Percentiles rank a stretch among this genome's conserved stretches.
phyloP scores from a whole-genome alignment of 192 early-diverging fungal species.

The Mycoemilia scoparia region DNA sequence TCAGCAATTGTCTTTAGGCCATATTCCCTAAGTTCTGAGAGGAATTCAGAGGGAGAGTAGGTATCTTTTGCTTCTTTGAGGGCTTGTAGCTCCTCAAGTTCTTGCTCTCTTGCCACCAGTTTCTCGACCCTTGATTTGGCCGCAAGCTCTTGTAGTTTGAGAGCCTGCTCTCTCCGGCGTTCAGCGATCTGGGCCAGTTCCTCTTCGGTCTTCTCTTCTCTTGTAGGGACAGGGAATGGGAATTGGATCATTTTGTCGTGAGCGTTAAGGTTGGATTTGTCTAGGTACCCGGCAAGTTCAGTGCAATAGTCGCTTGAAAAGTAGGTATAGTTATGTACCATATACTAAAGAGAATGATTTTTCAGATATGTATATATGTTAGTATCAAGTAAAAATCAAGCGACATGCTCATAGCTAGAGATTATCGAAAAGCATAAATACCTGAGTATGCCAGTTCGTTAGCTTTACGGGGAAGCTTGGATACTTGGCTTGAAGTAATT shows the following conservation, averaged over 20 bases:
- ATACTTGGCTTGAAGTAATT: slow-evolving; percentile 80
- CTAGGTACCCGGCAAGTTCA: slow-evolving; percentile 42
- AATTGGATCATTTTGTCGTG: slow-evolving; percentile 66
- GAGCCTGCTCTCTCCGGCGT: slow-evolving; percentile 48
- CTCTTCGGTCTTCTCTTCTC: slow-evolving; percentile 63
- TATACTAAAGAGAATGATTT: too few species aligned
- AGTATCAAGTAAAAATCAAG: neutral
- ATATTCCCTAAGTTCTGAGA: slow-evolving; percentile 31
- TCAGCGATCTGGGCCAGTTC: slow-evolving; percentile 50
- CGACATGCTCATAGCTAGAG: neutral
- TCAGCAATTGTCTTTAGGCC: slow-evolving; percentile 54
- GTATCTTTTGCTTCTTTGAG: slow-evolving; percentile 13
- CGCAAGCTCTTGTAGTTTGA: slow-evolving; percentile 59
- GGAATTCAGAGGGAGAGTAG: slow-evolving; percentile 9
- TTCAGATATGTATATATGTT: too few species aligned
- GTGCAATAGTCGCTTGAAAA: slow-evolving; percentile 57
- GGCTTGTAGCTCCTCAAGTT: slow-evolving; percentile 30
- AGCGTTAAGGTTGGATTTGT: slow-evolving; percentile 36
- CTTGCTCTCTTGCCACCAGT: slow-evolving; percentile 46
- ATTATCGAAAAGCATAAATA: slow-evolving; percentile 17
- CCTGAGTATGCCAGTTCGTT: slow-evolving; percentile 51
- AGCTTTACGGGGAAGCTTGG: slow-evolving; percentile 73
- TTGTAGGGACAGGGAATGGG: slow-evolving; percentile 41
- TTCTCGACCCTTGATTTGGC: slow-evolving; percentile 68
- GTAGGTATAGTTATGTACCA: slow-evolving; percentile 47